Conservation (phyloP, 2,329 filamentous ascomycete genomes). For the Trichophyton schoenleinii region DNA sequence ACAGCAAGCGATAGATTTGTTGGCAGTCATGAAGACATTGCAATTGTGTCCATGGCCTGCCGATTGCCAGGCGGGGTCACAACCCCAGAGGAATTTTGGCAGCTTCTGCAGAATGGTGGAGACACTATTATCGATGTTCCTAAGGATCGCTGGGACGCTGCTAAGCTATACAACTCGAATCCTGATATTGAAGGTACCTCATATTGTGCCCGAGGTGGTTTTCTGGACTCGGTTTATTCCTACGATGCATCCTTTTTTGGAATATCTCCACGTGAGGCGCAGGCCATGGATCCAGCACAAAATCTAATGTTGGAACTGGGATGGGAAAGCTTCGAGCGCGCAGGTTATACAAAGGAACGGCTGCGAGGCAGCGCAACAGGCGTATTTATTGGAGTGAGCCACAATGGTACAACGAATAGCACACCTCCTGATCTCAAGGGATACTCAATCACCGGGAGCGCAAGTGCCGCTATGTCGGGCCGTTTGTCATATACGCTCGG, state of each 20-base stretch:
- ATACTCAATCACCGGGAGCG: conserved; percentile 2
- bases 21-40: conserved; percentile 3
- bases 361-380: not conserved
- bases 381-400: not conserved
- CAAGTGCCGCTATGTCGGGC: conserved; percentile 8
- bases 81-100: conserved; percentile 2
- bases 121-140: conserved; percentile 1
- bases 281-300: conserved; percentile 43
- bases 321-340: conserved; percentile 72
- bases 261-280: conserved; percentile 10
- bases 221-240: not conserved
- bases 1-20: not conserved
- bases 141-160: conserved; percentile 5
- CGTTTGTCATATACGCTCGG: conserved; percentile 11
- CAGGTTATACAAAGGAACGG: conserved; percentile 43
- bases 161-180: not conserved
- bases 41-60: conserved; percentile 5
- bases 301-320: conserved; percentile 62
- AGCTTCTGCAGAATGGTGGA: not conserved
- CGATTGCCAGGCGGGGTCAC: conserved; percentile 7
- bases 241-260: conserved; percentile 3
- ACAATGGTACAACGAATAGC: not conserved
- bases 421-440: not conserved
- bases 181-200: not conserved
- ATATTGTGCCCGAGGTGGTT: not conserved